Evolutionary conservation across 805 yeast genomes (phyloP).

Genomic region (Candida suzukii): DNA sequence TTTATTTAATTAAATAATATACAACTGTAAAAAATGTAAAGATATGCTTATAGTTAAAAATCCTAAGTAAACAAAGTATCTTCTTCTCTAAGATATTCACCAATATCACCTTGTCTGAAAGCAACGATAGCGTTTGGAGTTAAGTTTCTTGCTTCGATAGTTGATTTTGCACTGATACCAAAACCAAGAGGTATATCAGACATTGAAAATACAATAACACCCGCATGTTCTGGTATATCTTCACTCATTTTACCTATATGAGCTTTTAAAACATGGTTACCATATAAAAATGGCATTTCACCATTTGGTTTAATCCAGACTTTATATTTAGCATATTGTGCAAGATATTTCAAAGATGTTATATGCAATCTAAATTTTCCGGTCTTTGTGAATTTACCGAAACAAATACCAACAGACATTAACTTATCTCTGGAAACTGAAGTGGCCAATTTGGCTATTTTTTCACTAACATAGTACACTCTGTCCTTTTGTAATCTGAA

Average conservation of each 20-base stretch:
- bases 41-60: neutral
- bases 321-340: slow-evolving; percentile 86
- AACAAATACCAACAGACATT: slow-evolving; percentile 89
- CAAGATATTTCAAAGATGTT: slow-evolving; percentile 77
- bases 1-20: neutral
- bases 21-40: neutral
- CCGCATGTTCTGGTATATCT: slow-evolving; percentile 97
- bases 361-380: slow-evolving; percentile 94
- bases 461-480: slow-evolving; percentile 86
- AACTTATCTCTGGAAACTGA: slow-evolving; percentile 82
- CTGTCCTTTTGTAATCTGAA: slow-evolving; percentile 94
- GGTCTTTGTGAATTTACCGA: slow-evolving; percentile 96
- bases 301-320: slow-evolving; percentile 96
- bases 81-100: slow-evolving; percentile 96
- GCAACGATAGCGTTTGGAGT: slow-evolving; percentile 95
- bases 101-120: slow-evolving; percentile 95
- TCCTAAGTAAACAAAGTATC: slow-evolving; percentile 80
- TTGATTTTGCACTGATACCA: slow-evolving; percentile 90
- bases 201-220: slow-evolving; percentile 89
- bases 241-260: slow-evolving; percentile 96
- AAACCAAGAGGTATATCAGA: slow-evolving; percentile 89
- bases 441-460: slow-evolving; percentile 80
- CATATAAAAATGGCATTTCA: slow-evolving; percentile 96
- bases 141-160: slow-evolving; percentile 76
- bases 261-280: slow-evolving; percentile 93